Conservation (phyloP, 106 monocot genomes). For the Platanthera zijinensis region DNA sequence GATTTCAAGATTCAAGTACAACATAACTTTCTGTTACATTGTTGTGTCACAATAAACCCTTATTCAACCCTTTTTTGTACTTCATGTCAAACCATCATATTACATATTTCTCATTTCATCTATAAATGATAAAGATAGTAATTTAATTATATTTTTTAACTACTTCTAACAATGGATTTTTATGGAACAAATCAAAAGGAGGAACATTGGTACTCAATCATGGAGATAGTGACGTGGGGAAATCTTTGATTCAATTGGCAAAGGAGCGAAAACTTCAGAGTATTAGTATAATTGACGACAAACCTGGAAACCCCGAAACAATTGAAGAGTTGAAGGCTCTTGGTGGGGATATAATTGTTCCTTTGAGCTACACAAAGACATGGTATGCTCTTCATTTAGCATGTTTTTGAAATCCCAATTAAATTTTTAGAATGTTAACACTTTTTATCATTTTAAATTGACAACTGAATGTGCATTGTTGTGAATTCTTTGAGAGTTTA, state of each 20-base stretch:
- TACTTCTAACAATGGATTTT: background rate
- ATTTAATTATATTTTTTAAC: background rate
- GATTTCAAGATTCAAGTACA: background rate
- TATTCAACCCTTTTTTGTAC: background rate
- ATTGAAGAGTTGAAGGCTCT: conserved; percentile 28
- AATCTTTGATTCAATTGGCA: conserved; percentile 18
- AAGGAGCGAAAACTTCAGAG: conserved; percentile 25
- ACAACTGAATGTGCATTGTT: background rate
- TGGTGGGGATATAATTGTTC: conserved; percentile 30
- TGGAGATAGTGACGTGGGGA: conserved; percentile 27
- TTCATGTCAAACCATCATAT: background rate
- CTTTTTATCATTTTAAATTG: no score
- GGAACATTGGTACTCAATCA: conserved; percentile 22
- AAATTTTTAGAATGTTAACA: no score
- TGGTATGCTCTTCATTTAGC: conserved; percentile 11
- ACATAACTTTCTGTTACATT: background rate
- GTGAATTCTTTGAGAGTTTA: background rate
- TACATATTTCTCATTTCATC: background rate
- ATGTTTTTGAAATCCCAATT: background rate
- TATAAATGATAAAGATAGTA: background rate
- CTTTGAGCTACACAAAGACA: conserved; percentile 30
- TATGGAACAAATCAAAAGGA: conserved; percentile 13
- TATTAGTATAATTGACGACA: conserved; percentile 22
- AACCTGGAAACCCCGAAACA: conserved; percentile 23
- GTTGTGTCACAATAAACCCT: background rate